A percentile compares a stretch with the other conserved stretches of the same genome.
These are phyloP conservation scores for Carex cristatella DNA, from an alignment of 176 grass and related monocot genomes.

Conservation along the genomic window DNA sequence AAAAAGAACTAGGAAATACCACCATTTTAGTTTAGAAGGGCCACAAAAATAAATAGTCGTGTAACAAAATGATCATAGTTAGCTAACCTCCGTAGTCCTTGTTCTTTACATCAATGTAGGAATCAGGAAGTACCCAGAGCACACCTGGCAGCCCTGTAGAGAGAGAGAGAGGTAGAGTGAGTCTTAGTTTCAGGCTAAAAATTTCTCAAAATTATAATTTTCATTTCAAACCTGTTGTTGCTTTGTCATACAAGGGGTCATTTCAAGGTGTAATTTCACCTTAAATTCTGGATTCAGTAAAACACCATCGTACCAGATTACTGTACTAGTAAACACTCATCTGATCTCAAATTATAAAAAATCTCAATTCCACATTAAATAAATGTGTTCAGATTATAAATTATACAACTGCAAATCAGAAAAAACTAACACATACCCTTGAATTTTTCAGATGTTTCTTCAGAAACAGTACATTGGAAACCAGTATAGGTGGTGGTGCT, in stretches of 20 bases:
- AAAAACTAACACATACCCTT: conserved; percentile 44
- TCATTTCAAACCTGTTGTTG: not conserved
- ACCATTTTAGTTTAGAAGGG: not conserved
- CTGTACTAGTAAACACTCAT: not conserved
- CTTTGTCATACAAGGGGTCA: not conserved
- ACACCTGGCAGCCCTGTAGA: conserved; percentile 62
- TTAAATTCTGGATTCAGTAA: not conserved
- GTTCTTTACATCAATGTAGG: conserved; percentile 93
- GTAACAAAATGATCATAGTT: not conserved
- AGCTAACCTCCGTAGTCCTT: conserved; percentile 85
- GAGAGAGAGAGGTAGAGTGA: not conserved
- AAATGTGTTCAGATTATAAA: not conserved
- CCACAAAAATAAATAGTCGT: not conserved
- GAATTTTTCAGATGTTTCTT: conserved; percentile 94
- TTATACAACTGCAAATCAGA: not conserved
- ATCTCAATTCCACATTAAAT: not conserved
- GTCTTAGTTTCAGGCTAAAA: not conserved
- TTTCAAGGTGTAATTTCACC: not conserved
- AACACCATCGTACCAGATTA: not conserved
- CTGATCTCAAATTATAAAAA: not conserved
- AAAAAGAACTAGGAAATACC: not conserved
- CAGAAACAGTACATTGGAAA: conserved; percentile 81
- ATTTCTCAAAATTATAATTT: not conserved
- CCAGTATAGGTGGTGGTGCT: conserved; percentile 90
- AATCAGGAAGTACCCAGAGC: conserved; percentile 90